A percentile compares a stretch with the other conserved stretches of the same genome.
Evolutionary conservation across 2,329 filamentous ascomycete species (phyloP).

Genomic region (Zasmidium cellare): DNA sequence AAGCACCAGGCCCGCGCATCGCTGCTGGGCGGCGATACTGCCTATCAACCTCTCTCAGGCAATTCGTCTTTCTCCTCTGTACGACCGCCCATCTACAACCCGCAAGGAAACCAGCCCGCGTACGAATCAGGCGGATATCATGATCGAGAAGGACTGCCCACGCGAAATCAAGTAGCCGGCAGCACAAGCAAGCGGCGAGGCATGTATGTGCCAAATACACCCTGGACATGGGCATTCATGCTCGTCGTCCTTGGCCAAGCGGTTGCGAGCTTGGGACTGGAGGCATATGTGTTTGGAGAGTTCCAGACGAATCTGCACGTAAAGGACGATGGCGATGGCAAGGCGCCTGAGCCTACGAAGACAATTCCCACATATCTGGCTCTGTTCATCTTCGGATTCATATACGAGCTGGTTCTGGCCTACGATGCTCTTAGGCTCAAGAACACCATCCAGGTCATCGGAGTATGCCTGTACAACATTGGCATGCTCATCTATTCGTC

Average conservation of each 20-base stretch:
- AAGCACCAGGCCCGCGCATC: conserved; percentile 58
- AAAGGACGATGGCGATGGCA: conserved; percentile 3
- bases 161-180: conserved; percentile 29
- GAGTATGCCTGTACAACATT: conserved; percentile 87
- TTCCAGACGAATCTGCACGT: conserved; percentile 66
- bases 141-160: conserved; percentile 52
- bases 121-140: conserved; percentile 50
- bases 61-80: conserved; percentile 27
- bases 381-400: conserved; percentile 94
- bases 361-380: conserved; percentile 94
- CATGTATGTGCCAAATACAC: conserved; percentile 77
- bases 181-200: conserved; percentile 41
- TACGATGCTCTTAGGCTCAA: conserved; percentile 93
- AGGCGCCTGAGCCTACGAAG: conserved; percentile 14
- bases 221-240: conserved; percentile 88
- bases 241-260: conserved; percentile 73
- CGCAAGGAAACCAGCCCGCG: conserved; percentile 17
- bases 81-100: conserved; percentile 26
- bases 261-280: conserved; percentile 75
- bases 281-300: conserved; percentile 85
- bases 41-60: conserved; percentile 51
- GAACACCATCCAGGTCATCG: conserved; percentile 98
- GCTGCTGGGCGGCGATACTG: conserved; percentile 51
- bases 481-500: conserved; percentile 90
- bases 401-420: conserved; percentile 86